These are phyloP conservation scores for Sicyos baderoa DNA, from an alignment of 306 rosid species.

Conservation along the genomic window DNA sequence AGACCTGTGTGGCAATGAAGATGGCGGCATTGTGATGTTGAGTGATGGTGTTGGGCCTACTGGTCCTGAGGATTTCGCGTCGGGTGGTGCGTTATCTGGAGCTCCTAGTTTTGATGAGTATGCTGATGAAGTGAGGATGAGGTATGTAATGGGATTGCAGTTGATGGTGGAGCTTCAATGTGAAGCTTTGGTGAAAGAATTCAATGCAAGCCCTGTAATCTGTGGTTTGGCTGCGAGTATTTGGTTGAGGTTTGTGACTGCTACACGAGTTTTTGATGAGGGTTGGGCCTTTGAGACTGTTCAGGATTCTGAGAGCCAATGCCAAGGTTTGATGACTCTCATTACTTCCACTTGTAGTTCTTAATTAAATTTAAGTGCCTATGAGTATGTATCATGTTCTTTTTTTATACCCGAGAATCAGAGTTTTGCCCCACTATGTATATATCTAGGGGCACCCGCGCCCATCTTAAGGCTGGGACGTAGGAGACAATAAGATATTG, in stretches of 20 bases:
- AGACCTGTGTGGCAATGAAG: conserved; percentile 5
- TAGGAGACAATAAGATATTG: too few relatives aligned
- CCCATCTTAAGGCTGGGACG: too few relatives aligned
- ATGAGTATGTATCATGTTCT: too few relatives aligned
- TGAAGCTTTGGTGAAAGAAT: conserved; percentile 63
- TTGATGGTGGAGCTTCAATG: conserved; percentile 73
- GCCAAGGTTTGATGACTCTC: conserved; percentile 32
- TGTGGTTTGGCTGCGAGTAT: conserved; percentile 72
- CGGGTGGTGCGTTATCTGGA: not conserved
- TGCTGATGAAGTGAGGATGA: conserved; percentile 45
- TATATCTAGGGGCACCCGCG: too few relatives aligned
- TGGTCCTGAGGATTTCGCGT: conserved; percentile 47
- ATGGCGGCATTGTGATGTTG: conserved; percentile 4
- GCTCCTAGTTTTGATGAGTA: conserved; percentile 39
- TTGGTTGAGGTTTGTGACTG: conserved; percentile 69
- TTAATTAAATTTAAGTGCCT: conserved; percentile 6
- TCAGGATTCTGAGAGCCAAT: conserved; percentile 47
- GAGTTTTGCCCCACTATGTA: too few relatives aligned
- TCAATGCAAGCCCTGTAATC: conserved; percentile 61
- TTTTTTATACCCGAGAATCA: too few relatives aligned
- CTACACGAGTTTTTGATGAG: conserved; percentile 52
- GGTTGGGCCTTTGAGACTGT: conserved; percentile 49
- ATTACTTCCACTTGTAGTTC: not conserved
- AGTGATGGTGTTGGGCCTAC: conserved; percentile 35
- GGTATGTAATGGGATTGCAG: conserved; percentile 71